Evolutionary conservation across 768 basidiomycete genomes (phyloP).

Genomic region (Coprinopsis strossmayeri): DNA sequence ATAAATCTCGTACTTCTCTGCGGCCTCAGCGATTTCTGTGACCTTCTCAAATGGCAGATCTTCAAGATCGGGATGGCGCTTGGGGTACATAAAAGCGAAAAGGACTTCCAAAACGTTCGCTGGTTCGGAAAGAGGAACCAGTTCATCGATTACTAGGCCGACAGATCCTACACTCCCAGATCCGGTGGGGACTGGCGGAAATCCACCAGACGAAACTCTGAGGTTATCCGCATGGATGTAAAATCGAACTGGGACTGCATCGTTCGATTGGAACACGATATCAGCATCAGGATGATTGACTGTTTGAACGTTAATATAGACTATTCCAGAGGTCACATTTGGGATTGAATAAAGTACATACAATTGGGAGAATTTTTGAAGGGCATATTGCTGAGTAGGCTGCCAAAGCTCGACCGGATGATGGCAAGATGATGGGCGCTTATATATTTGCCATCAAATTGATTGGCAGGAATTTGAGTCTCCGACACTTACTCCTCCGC

Average conservation of each 20-base stretch:
- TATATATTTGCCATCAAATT: no score
- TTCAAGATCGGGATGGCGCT: conserved; percentile 17
- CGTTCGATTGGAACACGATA: conserved; percentile 22
- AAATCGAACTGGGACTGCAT: conserved; percentile 20
- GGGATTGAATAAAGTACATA: no score
- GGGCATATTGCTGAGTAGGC: no score
- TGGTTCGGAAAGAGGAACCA: conserved; percentile 19
- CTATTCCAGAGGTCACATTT: no score
- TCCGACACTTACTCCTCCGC: background rate
- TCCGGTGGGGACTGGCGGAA: conserved; percentile 16
- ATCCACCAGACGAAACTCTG: conserved; percentile 20
- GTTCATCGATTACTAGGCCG: conserved; percentile 11
- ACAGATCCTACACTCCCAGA: background rate
- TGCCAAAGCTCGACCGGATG: no score
- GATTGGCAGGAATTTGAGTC: no score
- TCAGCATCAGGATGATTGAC: conserved; percentile 23
- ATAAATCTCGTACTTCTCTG: conserved; percentile 23
- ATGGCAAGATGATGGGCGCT: no score
- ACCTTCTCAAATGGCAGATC: conserved; percentile 13
- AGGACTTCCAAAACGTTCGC: conserved; percentile 18
- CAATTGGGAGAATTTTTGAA: no score
- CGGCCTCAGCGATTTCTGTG: conserved; percentile 19
- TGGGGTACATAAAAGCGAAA: conserved; percentile 23
- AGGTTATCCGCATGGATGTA: conserved; percentile 22
- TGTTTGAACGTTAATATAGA: no score